Percentiles rank a stretch among this genome's conserved stretches.
phyloP scores from a whole-genome alignment of 2,329 filamentous ascomycete species.

The Cercospora sesami region DNA sequence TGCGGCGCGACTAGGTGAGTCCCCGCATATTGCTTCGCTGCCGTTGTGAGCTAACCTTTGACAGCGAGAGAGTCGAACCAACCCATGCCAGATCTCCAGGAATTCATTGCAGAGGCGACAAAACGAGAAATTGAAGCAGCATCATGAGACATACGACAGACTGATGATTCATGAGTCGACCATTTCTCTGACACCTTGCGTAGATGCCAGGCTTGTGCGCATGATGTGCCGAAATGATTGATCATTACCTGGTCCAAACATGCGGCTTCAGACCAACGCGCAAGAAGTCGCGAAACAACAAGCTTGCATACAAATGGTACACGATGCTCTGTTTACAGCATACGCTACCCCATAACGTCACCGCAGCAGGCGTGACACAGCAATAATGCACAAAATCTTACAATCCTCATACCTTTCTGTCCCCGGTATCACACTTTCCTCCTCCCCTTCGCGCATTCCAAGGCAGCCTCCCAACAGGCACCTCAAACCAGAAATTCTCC shows the following conservation, averaged over 20 bases:
- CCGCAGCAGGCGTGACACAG: not conserved
- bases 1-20: constrained; percentile 2
- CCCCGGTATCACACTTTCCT: not conserved
- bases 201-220: no score
- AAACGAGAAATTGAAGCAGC: not conserved
- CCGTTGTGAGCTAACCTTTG: not conserved
- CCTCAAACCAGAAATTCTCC: constrained; percentile 37
- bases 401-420: not conserved
- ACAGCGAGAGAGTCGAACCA: not conserved
- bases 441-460: constrained; percentile 31
- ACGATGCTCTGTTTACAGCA: not conserved
- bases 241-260: not conserved
- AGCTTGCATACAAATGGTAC: not conserved
- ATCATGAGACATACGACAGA: not conserved
- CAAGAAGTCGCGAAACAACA: not conserved
- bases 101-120: constrained; percentile 1
- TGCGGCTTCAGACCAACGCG: not conserved
- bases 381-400: no score
- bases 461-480: constrained; percentile 40
- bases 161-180: not conserved
- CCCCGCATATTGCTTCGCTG: not conserved
- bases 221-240: not conserved
- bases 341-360: not conserved
- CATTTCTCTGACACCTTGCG: not conserved
- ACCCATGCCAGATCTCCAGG: not conserved